Evolutionary conservation across 441 rosid genomes (phyloP), one percentile per base, ranked within the genome.

Genomic region (Codiaeum variegatum): DNA sequence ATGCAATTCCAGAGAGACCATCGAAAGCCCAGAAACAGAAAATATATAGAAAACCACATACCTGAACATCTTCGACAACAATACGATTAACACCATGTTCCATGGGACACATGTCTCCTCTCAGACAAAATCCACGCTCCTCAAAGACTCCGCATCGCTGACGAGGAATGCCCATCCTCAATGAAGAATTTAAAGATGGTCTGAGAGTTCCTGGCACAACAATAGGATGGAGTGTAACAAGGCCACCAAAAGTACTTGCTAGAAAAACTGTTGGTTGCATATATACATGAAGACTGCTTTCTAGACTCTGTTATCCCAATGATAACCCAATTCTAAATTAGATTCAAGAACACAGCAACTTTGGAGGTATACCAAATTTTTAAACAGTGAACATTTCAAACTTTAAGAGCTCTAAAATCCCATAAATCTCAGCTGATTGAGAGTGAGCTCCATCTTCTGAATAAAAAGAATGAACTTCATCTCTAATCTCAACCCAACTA

Each of bases 21-120:
- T 62, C 32, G 28, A 42, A 42, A 49, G 15, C 29, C 58, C 36
- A 63, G 1, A 49, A 65, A 19, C 31, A 46, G 21, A 21, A 44
- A 29, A 28, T 15, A 72, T 40, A 7, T 16, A 58, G 10, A 40
- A 60, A 47, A 68, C 44, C 13, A 29, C 77, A 80, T 79, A 96
- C 99, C 98, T 93, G 98, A 72, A 96, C 99, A 84, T 96, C 99
- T 66, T 96, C 98, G 75, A 96, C 88, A 73, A 96, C 98, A 78
- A 96, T 96, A 54, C 94, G 97, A 84, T 96, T 94, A 68, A 96
- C 85, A 73, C 99, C 99, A 88, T 96, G 99, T 91, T 96, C 99
- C 99, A 96, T 92, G 5, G 97, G 98, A 82, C 99, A 96, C 92
- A 96, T 93, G 81, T 94, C 99, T 62, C 99, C 99, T 86, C 98